Percentiles rank a stretch among this genome's conserved stretches.
phyloP scores from a whole-genome alignment of 257 asterid species.

The Nicotiana tomentosiformis region DNA sequence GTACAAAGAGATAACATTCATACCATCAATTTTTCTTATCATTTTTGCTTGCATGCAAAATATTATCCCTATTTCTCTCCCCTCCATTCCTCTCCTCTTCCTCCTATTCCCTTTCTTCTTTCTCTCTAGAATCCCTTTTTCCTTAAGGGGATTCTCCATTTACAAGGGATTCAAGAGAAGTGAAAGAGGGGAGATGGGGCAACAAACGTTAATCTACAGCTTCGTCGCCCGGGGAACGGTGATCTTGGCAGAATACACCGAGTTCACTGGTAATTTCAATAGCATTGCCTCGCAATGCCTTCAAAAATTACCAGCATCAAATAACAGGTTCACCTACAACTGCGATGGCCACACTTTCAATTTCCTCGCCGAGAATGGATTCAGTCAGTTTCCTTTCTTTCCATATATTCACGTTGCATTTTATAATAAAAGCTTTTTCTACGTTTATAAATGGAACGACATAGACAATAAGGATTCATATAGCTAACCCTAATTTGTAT shows the following conservation, averaged over 20 bases:
- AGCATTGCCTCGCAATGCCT: constrained; percentile 92
- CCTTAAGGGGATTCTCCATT: neutral
- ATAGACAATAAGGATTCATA: neutral
- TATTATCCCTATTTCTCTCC: constrained; percentile 14
- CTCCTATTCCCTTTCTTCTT: neutral
- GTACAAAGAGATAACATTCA: neutral
- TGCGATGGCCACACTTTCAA: constrained; percentile 96
- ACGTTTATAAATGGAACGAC: neutral
- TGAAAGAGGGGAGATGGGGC: constrained; percentile 31
- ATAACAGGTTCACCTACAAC: constrained; percentile 89
- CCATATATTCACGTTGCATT: neutral
- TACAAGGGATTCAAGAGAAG: neutral
- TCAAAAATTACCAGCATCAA: constrained; percentile 83
- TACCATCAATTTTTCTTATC: neutral
- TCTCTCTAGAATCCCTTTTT: neutral
- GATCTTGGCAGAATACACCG: constrained; percentile 83
- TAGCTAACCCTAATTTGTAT: neutral
- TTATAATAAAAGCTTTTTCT: neutral
- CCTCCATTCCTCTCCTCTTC: constrained; percentile 7
- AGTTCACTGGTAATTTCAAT: constrained; percentile 85
- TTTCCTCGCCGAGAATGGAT: constrained; percentile 85
- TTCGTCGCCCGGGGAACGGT: constrained; percentile 91
- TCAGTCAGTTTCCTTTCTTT: constrained; percentile 44
- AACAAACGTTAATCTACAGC: constrained; percentile 93
- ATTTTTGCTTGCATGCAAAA: neutral